Conservation (phyloP, 2,329 filamentous ascomycete species). For the Claviceps maximensis region DNA sequence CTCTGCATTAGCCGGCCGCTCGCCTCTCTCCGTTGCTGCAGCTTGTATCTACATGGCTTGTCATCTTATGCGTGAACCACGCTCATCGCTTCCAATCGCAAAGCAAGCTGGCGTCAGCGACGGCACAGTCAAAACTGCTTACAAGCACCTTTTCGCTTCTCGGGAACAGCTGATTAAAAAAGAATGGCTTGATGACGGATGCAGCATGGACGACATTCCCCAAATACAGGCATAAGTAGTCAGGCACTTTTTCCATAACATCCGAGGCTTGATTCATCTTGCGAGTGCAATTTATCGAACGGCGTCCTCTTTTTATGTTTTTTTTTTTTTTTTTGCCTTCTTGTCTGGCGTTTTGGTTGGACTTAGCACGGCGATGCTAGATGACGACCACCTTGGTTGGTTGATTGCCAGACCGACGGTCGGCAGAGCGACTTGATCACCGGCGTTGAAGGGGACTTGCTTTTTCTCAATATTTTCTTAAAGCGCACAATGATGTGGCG, state of each 20-base stretch:
- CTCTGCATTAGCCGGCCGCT: constrained; percentile 78
- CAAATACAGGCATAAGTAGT: constrained; percentile 19
- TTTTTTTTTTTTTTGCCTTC: neutral
- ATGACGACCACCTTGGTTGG: neutral
- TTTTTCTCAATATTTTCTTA: neutral
- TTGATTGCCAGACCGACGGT: neutral
- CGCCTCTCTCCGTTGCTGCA: constrained; percentile 83
- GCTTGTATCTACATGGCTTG: constrained; percentile 96
- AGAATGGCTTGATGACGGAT: constrained; percentile 62
- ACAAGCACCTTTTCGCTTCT: constrained; percentile 71
- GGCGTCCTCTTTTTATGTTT: neutral
- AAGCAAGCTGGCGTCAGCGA: constrained; percentile 80
- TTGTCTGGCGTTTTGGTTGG: neutral
- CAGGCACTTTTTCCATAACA: neutral
- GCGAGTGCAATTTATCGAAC: neutral
- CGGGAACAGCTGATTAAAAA: constrained; percentile 61
- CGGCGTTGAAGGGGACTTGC: neutral
- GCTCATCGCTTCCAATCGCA: constrained; percentile 77
- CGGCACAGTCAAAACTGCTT: constrained; percentile 90
- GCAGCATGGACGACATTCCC: constrained; percentile 59
- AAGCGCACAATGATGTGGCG: neutral
- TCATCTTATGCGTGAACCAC: constrained; percentile 67
- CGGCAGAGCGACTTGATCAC: neutral
- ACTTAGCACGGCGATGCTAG: neutral
- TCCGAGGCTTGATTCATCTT: neutral